A percentile compares a stretch with the other conserved stretches of the same genome.
These are phyloP conservation scores for Elaeis oleifera DNA, from an alignment of 202 grass and related monocot species.

Conservation along the genomic window DNA sequence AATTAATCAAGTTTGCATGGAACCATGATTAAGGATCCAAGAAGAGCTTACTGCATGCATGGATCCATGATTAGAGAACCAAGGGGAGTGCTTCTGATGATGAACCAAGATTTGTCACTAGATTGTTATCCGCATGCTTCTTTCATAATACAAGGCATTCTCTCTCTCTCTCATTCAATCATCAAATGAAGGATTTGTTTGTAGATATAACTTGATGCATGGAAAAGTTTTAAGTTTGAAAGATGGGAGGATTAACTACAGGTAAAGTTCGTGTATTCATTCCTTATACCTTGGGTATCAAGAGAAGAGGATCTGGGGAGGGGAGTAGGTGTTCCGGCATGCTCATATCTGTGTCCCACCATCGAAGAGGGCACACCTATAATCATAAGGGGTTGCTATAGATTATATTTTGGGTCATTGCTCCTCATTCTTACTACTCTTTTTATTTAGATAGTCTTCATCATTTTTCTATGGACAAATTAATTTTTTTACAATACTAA, in stretches of 20 bases:
- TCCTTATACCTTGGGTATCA: background rate
- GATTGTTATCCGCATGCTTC: constrained; percentile 3
- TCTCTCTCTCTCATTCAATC: background rate
- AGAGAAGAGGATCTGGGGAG: background rate
- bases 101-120: background rate
- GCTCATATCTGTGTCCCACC: too few species aligned
- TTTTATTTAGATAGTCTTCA: too few species aligned
- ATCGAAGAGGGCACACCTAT: background rate
- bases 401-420: too few species aligned
- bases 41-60: background rate
- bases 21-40: constrained; percentile 4
- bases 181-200: too few species aligned
- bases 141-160: background rate
- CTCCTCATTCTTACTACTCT: too few species aligned
- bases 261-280: background rate
- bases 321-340: too few species aligned
- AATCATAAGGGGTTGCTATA: background rate
- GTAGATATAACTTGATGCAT: too few species aligned
- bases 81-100: constrained; percentile 6
- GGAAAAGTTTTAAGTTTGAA: too few species aligned
- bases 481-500: too few species aligned
- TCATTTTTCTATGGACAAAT: too few species aligned
- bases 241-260: background rate
- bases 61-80: constrained; percentile 10
- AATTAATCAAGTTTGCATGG: constrained; percentile 7